Base-by-base conservation (phyloP, 176 grass and related monocot genomes). In the Carex scoparia region DNA sequence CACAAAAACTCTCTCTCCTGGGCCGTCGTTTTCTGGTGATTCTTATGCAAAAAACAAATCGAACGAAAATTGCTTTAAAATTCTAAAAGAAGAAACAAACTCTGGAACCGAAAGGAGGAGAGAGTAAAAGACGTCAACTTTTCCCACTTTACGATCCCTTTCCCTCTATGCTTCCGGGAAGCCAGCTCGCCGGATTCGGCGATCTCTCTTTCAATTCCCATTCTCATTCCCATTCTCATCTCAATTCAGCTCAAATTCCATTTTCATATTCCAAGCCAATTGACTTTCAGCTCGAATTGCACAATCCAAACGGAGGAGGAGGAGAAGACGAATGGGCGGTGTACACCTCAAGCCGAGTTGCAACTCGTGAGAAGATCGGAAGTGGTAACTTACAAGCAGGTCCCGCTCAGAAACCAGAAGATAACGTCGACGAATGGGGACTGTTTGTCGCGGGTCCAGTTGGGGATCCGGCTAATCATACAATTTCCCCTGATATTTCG, bases 251-350 rank as follows among this genome's bases (percentile, higher is more conserved):
- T 42, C 61, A 23, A 0, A 64, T 38, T 68, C 64, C 81, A 19
- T 14, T 53, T 53, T n/a, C 81, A 12, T 46, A 35, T 67, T 63
- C 60, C 12, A 68, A 69, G 55, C 35, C 37, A 6, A 66, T 0
- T 10, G 28, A 38, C 38, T 81, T 51, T 16, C 27, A 83, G 42
- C 33, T 83, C 46, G 9, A 55, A 49, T 83, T 30, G 61, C 61
- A 15, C 81, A 40, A 83, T 67, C 81, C 11, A 65, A 66, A 51
- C 13, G 63, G 62, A 68, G 81, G 18, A 69, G 11, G 16, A 31
- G 79, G 48, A 18, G 79, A 64, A n/a, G 81, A 83, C 13, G 81
- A 83, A 54, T 83, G 81, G 81, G 81, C 61, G 7, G 81, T 53
- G 27, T 83, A 66, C 49, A 23, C 64, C 10, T 83, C 81, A 83